Evolutionary conservation across 169 alveolate species (phyloP), one percentile per base, ranked within the genome.

Genomic region (Plasmodium vivax): DNA sequence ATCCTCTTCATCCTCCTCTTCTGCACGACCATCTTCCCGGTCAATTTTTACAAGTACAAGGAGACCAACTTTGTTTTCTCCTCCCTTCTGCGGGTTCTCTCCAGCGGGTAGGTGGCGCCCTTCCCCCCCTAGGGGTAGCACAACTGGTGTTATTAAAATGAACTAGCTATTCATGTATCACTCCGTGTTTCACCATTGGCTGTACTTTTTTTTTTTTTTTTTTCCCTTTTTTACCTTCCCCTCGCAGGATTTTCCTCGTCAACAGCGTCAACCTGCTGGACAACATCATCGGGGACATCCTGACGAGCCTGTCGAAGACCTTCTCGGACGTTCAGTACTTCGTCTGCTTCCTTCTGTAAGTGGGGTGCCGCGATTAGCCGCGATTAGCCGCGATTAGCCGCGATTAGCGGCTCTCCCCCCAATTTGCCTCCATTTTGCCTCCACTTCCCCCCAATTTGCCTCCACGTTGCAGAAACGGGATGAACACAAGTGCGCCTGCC

Each of bases 251-350:
- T 30, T 96, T 96, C 16, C 88, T 95, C n/a, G 96, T 95, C 23
- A 85, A 85, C 10, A 96, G 94, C 79, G 97, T 97, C 19, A 96
- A 96, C 56, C 96, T 97, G 14, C 94, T 94, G 16, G 96, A 96
- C 47, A 97, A 97, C 91, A 94, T 97, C n/a, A 94, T 97, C 3
- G 98, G 98, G 14, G 98, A 97, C 54, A 96, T 97, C 41, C 82
- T 97, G 14, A 97, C 98, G 32, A 95, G 97, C 43, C 87, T 97
- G 32, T 93, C 97, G 34, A 97, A 96, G 79, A 97, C 98, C n/a
- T 95, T 97, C 47, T 96, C 96, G 16, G 98, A 97, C 72, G 85
- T 97, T 56, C 97, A 97, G 75, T 96, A 96, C 56, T 88, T 96
- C 27, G 41, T 94, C 41, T 93, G 97, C 90, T 97, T 92, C 84